Evolutionary conservation across 129 eudicot species (phyloP), one percentile per base, ranked within the genome.

Genomic region (Artemisia annua): DNA sequence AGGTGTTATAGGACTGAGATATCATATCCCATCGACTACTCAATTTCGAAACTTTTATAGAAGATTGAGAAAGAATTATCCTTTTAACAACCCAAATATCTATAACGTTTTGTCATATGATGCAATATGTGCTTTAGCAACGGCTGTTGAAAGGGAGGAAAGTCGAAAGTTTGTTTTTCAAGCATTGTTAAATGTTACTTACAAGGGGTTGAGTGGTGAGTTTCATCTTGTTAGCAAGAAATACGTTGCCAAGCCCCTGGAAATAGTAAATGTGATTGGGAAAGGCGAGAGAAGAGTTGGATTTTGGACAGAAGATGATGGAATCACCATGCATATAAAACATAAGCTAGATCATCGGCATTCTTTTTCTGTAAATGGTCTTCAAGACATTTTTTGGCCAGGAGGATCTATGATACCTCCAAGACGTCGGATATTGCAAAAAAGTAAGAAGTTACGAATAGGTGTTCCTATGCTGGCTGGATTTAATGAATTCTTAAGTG

Each of bases 41-140:
- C 52, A 80, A 54, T 79, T 81, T 1, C 57, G 63, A 1, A 60
- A 43, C 3, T 83, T 88, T 53, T 62, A 15, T 5, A 17, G 0
- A 14, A 61, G 72, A 52, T 88, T 82, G 82, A 75, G 24, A 16
- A 73, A 57, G 13, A 48, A 49, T 15, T 65, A 65, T 3, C 64
- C n/a, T 56, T 46, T 22, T 2, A 63, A 69, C 26, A 62, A 80
- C 15, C 46, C 75, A n/a, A 66, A 61, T 67, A 56, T 68, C 10
- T 72, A 72, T 54, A 85, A 82, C 11, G 35, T 88, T 10, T 86
- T 89, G 89, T 91, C 96, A 26, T 84, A 86, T 64, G 96, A 89
- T 73, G 69, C 84, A 1, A 79, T 75, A 19, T 67, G 11, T 11
- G 89, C 87, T 16, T 73, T 89, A n/a, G 96, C 96, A n/a, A 74